Conservation (phyloP, 2,329 filamentous ascomycete species). For the Fusarium floridanum region DNA sequence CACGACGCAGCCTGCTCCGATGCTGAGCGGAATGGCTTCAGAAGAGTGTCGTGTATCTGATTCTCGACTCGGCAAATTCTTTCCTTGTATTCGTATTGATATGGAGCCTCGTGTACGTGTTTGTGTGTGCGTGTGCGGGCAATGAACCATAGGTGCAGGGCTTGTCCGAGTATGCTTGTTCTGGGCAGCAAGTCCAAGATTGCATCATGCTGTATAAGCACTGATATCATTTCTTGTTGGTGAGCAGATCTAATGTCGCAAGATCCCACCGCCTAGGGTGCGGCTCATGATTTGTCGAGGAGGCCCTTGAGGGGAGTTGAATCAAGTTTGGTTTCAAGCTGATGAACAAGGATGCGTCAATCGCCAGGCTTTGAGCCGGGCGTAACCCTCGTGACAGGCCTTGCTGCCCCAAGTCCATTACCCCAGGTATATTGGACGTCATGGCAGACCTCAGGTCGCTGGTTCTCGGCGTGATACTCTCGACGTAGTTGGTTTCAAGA, state of each 20-base stretch:
- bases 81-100: background rate
- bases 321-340: background rate
- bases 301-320: background rate
- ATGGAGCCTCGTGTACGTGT: background rate
- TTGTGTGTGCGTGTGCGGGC: background rate
- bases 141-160: background rate
- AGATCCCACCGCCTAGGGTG: background rate
- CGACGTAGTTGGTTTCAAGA: slow-evolving; percentile 21
- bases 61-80: background rate
- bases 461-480: slow-evolving; percentile 4
- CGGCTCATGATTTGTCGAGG: background rate
- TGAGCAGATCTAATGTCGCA: background rate
- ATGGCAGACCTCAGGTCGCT: background rate
- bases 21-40: background rate
- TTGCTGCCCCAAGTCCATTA: background rate
- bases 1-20: background rate
- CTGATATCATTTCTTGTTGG: slow-evolving; percentile 1
- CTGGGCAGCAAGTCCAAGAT: background rate
- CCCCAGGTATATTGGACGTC: background rate
- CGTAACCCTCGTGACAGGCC: background rate
- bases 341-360: background rate
- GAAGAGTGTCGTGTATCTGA: background rate
- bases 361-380: background rate
- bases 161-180: background rate
- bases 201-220: background rate